Base-by-base conservation (phyloP, 2,329 filamentous ascomycete species). In the Zalaria obscura region DNA sequence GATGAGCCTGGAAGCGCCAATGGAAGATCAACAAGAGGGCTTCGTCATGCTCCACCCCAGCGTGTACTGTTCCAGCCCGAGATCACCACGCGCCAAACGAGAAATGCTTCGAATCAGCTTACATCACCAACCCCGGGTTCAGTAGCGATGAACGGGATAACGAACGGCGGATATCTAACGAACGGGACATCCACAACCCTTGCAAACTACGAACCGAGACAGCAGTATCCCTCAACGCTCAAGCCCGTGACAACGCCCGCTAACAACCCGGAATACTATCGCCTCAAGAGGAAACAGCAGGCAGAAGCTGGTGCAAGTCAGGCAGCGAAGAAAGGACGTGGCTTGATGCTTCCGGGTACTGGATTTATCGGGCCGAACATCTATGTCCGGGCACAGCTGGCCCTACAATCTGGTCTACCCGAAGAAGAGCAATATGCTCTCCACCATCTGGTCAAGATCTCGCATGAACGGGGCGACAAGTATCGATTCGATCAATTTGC, bases 401-500 rank as follows among this genome's bases (percentile, higher is more conserved):
- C 88, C 4, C 66, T 98, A 26, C 82, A 83, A 47, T 94, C 86
- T 9, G 76, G 77, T 2, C 76, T 93, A 26, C 73, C 74, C 3
- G 73, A 79, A 8, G 89, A 98, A 57, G 83, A 95, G 53, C 79
- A 85, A n/a, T 96, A 93, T 62, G 89, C 87, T 0, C 68, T 96
- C 7, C 86, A 93, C 52, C 89, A 96, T 53, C 66, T 96, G 3
- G 87, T 96, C 45, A 93, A 94, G 58, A 95, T 96, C 27, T 95
- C 88, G 0, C 91, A 81, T 55, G 88, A 96, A 60, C 76, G 88
- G 35, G 89, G 89, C 36, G 91, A 96, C 58, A 94, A 94, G 61
- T 95, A 93, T 63, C 83, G 85, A 46, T 95, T 96, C 50, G 87
- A 93, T 52, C 83, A 85, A 4, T 96, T 95, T 51, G 81, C 84